Evolutionary conservation across 345 rosid species (phyloP).

Genomic region (Eucalyptus paniculata): DNA sequence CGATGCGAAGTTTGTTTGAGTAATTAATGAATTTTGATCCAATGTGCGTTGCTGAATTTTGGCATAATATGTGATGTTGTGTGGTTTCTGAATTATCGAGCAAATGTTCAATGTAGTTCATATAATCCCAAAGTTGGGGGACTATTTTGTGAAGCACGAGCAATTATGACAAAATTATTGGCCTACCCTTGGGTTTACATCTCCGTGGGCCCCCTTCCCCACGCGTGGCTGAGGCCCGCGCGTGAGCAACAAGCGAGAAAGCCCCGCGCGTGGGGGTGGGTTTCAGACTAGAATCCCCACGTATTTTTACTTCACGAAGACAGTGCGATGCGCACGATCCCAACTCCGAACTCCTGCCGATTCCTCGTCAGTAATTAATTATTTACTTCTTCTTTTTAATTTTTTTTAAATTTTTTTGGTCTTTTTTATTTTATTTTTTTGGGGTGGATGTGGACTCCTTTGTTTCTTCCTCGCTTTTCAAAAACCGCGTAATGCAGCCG

Average conservation of each 20-base stretch:
- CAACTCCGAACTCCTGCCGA: background rate
- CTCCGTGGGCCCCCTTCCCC: background rate
- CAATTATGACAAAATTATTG: background rate
- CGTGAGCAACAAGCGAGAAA: background rate
- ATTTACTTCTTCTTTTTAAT: too few species aligned
- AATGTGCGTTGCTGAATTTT: accelerated
- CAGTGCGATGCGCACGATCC: background rate
- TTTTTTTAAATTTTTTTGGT: too few species aligned
- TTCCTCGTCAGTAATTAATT: background rate
- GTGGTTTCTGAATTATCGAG: accelerated
- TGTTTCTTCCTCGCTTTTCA: background rate
- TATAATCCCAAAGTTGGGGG: too few species aligned
- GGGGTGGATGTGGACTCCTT: background rate
- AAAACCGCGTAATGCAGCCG: background rate
- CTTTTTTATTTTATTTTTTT: too few species aligned
- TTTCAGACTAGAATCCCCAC: background rate
- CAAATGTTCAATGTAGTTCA: background rate
- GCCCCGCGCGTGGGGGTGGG: background rate
- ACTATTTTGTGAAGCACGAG: background rate
- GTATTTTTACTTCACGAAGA: background rate
- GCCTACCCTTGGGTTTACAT: accelerated
- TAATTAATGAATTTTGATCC: too few species aligned
- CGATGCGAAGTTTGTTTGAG: too few species aligned
- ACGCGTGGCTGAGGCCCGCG: background rate
- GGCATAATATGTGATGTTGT: too few species aligned